Conservation (phyloP, 2,329 filamentous ascomycete genomes). For the Fusarium nurragi region DNA sequence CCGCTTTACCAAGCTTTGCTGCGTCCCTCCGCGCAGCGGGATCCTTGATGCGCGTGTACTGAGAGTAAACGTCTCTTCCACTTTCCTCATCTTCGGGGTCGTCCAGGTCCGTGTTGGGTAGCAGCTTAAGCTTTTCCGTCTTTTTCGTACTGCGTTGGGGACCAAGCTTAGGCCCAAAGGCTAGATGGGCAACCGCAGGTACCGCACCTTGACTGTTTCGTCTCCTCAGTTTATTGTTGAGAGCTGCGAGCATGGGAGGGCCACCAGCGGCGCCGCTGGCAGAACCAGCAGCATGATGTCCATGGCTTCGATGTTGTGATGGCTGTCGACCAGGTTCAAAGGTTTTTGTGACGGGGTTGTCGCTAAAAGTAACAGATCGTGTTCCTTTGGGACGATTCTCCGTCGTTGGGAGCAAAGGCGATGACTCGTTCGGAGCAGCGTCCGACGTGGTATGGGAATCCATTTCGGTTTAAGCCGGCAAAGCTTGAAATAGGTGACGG, state of each 20-base stretch:
- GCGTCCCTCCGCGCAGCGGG: constrained; percentile 92
- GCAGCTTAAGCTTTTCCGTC: constrained; percentile 95
- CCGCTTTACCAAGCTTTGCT: constrained; percentile 90
- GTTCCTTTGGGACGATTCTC: constrained; percentile 55
- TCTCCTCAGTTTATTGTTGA: constrained; percentile 88
- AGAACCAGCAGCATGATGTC: constrained; percentile 38
- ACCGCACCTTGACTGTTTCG: constrained; percentile 80
- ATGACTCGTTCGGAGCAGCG: constrained; percentile 45
- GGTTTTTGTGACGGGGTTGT: constrained; percentile 71
- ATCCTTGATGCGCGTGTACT: constrained; percentile 98
- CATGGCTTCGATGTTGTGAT: constrained; percentile 46
- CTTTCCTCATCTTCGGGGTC: constrained; percentile 88
- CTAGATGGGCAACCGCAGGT: constrained; percentile 49
- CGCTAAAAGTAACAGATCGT: constrained; percentile 81
- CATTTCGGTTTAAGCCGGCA: constrained; percentile 33
- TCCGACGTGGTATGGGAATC: constrained; percentile 40
- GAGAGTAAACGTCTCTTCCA: constrained; percentile 94
- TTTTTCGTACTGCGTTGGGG: constrained; percentile 95
- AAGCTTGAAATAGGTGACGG: constrained; percentile 13
- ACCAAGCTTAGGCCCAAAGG: constrained; percentile 76
- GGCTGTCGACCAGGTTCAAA: constrained; percentile 59
- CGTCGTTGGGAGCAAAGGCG: constrained; percentile 49
- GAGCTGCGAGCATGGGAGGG: constrained; percentile 74
- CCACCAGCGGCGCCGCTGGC: constrained; percentile 50
- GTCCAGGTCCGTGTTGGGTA: constrained; percentile 87